Evolutionary conservation across 2,329 filamentous ascomycete genomes (phyloP).

Genomic region (Remersonia thermophila): DNA sequence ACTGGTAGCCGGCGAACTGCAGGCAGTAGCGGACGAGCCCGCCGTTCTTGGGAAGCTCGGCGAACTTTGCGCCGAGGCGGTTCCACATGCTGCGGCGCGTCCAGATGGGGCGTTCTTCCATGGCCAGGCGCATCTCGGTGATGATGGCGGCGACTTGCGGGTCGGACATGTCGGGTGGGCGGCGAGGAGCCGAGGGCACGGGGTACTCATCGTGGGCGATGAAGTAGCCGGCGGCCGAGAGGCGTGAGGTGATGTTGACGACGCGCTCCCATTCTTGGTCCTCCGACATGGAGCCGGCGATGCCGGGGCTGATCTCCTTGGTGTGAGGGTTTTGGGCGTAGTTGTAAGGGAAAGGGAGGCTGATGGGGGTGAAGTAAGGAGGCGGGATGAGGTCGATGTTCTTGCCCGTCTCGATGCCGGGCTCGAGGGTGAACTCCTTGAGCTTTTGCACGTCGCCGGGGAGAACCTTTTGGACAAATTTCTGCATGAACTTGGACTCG

Average conservation of each 20-base stretch:
- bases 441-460: constrained; percentile 49
- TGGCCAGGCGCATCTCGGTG: constrained; percentile 47
- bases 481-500: constrained; percentile 55
- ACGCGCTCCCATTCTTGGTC: constrained; percentile 37
- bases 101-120: constrained; percentile 70
- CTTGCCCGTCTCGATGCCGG: constrained; percentile 44
- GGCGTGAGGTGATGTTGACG: constrained; percentile 44
- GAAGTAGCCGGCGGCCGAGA: constrained; percentile 48
- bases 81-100: constrained; percentile 75
- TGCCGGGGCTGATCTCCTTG: constrained; percentile 25
- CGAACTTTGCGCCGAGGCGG: constrained; percentile 36
- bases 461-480: constrained; percentile 59
- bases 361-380: constrained; percentile 62
- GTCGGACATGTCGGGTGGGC: constrained; percentile 47
- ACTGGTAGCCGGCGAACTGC: constrained; percentile 81
- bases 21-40: constrained; percentile 60
- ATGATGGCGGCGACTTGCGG: constrained; percentile 52
- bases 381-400: constrained; percentile 66
- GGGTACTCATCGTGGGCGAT: constrained; percentile 50
- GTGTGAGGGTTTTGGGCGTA: constrained; percentile 78
- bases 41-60: constrained; percentile 30
- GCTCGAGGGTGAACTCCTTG: constrained; percentile 53
- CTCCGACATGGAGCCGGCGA: constrained; percentile 29
- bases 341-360: constrained; percentile 63
- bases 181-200: constrained; percentile 47